A percentile compares a stretch with the other conserved stretches of the same genome.
These are phyloP conservation scores for Neurospora sp. DNA, from an alignment of 495 filamentous ascomycete species.

Conservation along the genomic window DNA sequence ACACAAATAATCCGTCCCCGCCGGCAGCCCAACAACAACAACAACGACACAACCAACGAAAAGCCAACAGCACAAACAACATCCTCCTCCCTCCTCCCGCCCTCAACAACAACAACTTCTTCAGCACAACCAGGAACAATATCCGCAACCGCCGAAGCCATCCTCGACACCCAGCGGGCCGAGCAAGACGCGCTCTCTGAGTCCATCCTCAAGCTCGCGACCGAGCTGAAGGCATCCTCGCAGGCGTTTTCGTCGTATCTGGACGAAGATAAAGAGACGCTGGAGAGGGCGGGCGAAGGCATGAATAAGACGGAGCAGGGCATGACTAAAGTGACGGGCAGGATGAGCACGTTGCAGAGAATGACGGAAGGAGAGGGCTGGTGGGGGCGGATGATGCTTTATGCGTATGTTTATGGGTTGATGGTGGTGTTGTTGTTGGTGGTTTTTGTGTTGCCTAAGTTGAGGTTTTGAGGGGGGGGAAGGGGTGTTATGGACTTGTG, in stretches of 20 bases:
- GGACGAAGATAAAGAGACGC: slow-evolving; percentile 58
- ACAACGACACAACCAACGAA: slow-evolving; percentile 5
- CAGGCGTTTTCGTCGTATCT: slow-evolving; percentile 59
- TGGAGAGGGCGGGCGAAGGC: slow-evolving; percentile 59
- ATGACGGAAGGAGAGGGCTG: slow-evolving; percentile 82
- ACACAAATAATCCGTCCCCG: slow-evolving; percentile 18
- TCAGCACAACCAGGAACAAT: slow-evolving; percentile 11
- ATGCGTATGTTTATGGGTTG: slow-evolving; percentile 70
- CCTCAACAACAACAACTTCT: not conserved
- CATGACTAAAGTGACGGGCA: slow-evolving; percentile 61
- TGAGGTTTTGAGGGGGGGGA: slow-evolving; percentile 55
- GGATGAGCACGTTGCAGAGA: slow-evolving; percentile 61
- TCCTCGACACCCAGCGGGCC: slow-evolving; percentile 59
- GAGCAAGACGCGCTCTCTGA: slow-evolving; percentile 81
- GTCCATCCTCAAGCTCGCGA: slow-evolving; percentile 68
- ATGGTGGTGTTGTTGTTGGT: slow-evolving; percentile 65
- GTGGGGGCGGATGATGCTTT: slow-evolving; percentile 78
- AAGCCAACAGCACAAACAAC: slow-evolving; percentile 12
- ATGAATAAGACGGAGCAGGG: slow-evolving; percentile 64
- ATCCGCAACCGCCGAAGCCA: slow-evolving; percentile 43
- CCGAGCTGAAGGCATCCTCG: slow-evolving; percentile 65
- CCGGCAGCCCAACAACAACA: slow-evolving; percentile 1
- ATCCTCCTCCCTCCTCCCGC: slow-evolving; percentile 29
- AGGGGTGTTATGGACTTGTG: too few relatives aligned
- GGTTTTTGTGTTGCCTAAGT: slow-evolving; percentile 74